Base-by-base conservation (phyloP, 805 yeast species). In the Pichia pseudocactophila region DNA sequence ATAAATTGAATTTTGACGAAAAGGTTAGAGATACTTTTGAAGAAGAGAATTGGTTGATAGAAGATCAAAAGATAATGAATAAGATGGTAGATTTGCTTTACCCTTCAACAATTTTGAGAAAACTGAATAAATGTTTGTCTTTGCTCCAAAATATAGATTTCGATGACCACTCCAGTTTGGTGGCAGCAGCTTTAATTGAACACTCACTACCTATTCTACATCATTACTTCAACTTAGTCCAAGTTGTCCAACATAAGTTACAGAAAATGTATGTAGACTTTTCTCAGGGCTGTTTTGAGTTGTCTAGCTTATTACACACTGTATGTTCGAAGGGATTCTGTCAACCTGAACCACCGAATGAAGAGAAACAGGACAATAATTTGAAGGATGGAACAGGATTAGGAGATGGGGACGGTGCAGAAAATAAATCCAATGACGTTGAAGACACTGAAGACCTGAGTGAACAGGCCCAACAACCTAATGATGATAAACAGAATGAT, bases 321-420 rank as follows among this genome's bases (percentile, higher is more conserved):
- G 62, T 92, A 25, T 76, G 95, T 1, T 75, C 75, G 12, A 74
- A 81, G 42, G 98, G 98, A 0, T 89, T 88, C 73, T 92, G 98
- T 57, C 76, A 94, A 2, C 98, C 98, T 11, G 83, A 84, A 55
- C 80, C 86, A 16, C 82, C 83, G 6, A 58, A 73, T 13, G 82
- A 80, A 42, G 76, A 80, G 43, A 78, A 76, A 46, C 75, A 75
- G 15, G 70, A 74, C 38, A 72, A 72, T 37, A 41, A 82, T 41
- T 58, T 81, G 45, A 82, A 82, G 34, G 92, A 85, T 35, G 97
- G 97, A 36, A 85, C 95, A 7, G 98, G 98, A 30, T 92, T 90
- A 54, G 98, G 97, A 19, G 80, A 74, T 43, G 67, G 69, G 25
- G 79, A 72, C 42, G 97, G 96, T 49, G 95, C 83, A 2, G 71